A percentile compares a stretch with the other conserved stretches of the same genome.
Evolutionary conservation across 176 grass and related monocot species (phyloP).

Genomic region (Coix lacrymajobi): DNA sequence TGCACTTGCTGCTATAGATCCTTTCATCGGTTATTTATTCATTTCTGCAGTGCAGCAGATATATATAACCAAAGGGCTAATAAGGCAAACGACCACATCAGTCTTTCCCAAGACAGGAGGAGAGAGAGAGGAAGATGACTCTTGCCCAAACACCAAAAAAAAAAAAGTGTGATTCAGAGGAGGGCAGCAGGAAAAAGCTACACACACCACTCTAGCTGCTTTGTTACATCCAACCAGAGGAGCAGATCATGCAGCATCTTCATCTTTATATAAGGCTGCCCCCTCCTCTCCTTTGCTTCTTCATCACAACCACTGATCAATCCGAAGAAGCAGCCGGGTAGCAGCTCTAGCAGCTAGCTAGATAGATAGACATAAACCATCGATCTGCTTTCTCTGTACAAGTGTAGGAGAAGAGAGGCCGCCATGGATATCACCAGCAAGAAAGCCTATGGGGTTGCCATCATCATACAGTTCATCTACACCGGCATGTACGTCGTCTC

Average conservation of each 20-base stretch:
- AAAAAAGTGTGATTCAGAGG: constrained; percentile 25
- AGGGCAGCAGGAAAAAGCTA: background rate
- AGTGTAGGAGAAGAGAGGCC: too few species aligned
- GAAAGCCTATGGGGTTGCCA: constrained; percentile 54
- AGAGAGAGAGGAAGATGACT: background rate
- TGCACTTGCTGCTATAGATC: background rate
- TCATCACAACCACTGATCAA: constrained; percentile 16
- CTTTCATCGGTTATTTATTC: background rate
- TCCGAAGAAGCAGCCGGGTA: background rate
- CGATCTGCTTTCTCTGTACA: background rate
- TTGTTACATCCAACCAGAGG: constrained; percentile 9
- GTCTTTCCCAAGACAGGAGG: background rate
- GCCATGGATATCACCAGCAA: constrained; percentile 20
- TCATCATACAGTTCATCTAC: constrained; percentile 66
- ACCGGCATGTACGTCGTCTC: constrained; percentile 62
- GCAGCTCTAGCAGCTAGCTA: background rate
- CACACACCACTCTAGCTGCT: background rate
- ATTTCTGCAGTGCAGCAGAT: background rate
- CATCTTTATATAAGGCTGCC: constrained; percentile 37
- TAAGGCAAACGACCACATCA: constrained; percentile 12
- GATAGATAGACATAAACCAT: background rate
- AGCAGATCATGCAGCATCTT: background rate
- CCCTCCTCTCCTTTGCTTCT: background rate
- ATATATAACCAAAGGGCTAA: background rate
- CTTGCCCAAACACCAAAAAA: background rate